Base-by-base conservation (phyloP, 1,284 basidiomycete species). In the Inonotus hispidus region DNA sequence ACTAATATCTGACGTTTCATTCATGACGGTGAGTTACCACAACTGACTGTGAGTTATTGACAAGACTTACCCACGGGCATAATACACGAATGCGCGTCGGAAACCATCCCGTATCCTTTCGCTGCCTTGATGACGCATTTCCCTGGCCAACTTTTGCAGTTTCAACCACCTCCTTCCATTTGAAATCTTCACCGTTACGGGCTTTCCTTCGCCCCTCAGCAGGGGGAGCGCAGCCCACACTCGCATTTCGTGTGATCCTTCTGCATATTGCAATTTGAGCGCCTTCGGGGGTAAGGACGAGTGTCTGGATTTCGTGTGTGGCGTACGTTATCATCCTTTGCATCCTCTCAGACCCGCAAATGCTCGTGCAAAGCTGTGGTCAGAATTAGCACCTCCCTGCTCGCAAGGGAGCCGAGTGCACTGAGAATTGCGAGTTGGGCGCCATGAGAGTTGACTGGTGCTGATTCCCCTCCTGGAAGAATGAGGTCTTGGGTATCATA, bases 61-160 rank as follows among this genome's bases (percentile, higher is more conserved):
- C n/a, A n/a, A n/a, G n/a, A n/a, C n/a, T n/a, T n/a, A n/a, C n/a
- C n/a, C n/a, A n/a, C n/a, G n/a, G n/a, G n/a, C n/a, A n/a, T n/a
- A n/a, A n/a, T n/a, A n/a, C n/a, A n/a, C n/a, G n/a, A n/a, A n/a
- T n/a, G n/a, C n/a, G n/a, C n/a, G n/a, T n/a, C n/a, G n/a, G n/a
- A n/a, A n/a, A n/a, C 93, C 92, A 66, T 86, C 83, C 2, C 92
- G n/a, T n/a, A 92, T 66, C 96, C 91, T 74, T 98, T 98, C 32
- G 80, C 82, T 66, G 98, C 94, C 95, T 95, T 97, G 83, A 99
- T n/a, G n/a, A 98, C 23, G 96, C 97, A 65, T 92, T 85, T 29
- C 90, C 89, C 74, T 99, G 97, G 2, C 97, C 97, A 64, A 90
- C 82, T 77, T 95, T 96, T 19, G 91, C 87, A 5, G 84, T 82